These are phyloP conservation scores for Mycena vulgaris DNA, from an alignment of 768 basidiomycete species.

Conservation along the genomic window DNA sequence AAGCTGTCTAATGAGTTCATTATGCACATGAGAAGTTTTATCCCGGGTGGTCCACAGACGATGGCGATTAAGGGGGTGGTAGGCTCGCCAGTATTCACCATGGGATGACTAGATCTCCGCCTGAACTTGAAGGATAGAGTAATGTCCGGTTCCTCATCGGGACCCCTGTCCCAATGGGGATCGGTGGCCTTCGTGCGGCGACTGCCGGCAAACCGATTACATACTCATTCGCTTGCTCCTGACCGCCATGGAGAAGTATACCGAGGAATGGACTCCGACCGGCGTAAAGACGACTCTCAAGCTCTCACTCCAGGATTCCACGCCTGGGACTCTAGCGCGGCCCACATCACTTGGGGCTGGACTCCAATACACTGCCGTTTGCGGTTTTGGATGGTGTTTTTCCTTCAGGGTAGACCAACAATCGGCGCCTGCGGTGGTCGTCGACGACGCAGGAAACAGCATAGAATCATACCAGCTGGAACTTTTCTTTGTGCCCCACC, in stretches of 20 bases:
- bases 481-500: conserved; percentile 23
- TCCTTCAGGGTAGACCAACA: conserved; percentile 6
- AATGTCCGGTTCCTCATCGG: too few relatives aligned
- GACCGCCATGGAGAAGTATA: conserved; percentile 17
- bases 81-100: too few relatives aligned
- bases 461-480: conserved; percentile 25
- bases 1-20: too few relatives aligned
- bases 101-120: too few relatives aligned
- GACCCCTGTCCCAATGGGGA: too few relatives aligned
- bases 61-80: too few relatives aligned
- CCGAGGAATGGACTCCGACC: conserved; percentile 21
- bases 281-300: conserved; percentile 2
- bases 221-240: too few relatives aligned
- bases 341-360: conserved; percentile 4
- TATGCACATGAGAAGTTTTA: too few relatives aligned
- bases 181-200: too few relatives aligned
- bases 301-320: neutral
- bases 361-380: conserved; percentile 18
- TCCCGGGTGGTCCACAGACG: too few relatives aligned
- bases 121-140: too few relatives aligned
- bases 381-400: conserved; percentile 37
- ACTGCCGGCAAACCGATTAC: too few relatives aligned
- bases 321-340: neutral
- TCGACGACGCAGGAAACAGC: conserved; percentile 25
- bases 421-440: conserved; percentile 22